Percentiles rank a stretch among this genome's conserved stretches.
These are phyloP conservation scores for Backusella psychrophila DNA, from an alignment of 192 early-diverging fungal species.

Conservation along the genomic window DNA sequence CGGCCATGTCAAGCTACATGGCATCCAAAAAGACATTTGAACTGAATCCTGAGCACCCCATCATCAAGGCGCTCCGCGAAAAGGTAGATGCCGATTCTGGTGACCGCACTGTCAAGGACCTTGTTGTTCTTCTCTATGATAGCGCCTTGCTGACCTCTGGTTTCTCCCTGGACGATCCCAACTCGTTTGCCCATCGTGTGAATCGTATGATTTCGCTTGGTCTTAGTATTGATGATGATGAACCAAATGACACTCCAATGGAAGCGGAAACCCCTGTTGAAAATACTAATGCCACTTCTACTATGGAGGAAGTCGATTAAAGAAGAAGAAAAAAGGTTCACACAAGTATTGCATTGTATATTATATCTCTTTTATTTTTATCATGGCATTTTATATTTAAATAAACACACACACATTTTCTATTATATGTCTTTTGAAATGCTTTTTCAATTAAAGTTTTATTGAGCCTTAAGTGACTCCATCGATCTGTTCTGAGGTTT, in stretches of 20 bases:
- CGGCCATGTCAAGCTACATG: slow-evolving; percentile 98
- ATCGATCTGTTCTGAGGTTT: background rate
- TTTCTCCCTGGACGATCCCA: slow-evolving; percentile 95
- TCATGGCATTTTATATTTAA: background rate
- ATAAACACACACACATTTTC: background rate
- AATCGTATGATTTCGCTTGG: slow-evolving; percentile 99
- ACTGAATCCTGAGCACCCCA: slow-evolving; percentile 93
- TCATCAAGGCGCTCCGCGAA: slow-evolving; percentile 90
- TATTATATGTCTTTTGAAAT: no score
- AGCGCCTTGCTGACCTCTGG: slow-evolving; percentile 94
- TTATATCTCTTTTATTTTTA: background rate
- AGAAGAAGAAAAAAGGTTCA: background rate
- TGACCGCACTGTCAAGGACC: slow-evolving; percentile 98
- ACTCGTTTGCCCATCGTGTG: slow-evolving; percentile 89
- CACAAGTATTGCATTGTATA: background rate
- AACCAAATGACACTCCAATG: background rate
- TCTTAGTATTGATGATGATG: slow-evolving; percentile 83
- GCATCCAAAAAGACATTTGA: slow-evolving; percentile 99
- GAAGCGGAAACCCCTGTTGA: background rate
- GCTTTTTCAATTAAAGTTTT: background rate
- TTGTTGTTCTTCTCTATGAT: slow-evolving; percentile 93
- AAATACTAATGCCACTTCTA: background rate
- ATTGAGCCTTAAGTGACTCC: background rate
- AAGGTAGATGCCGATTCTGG: slow-evolving; percentile 87
- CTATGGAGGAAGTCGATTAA: background rate